phyloP scores from a whole-genome alignment of 192 early-diverging fungal species.

The Entomortierella beljakovae region DNA sequence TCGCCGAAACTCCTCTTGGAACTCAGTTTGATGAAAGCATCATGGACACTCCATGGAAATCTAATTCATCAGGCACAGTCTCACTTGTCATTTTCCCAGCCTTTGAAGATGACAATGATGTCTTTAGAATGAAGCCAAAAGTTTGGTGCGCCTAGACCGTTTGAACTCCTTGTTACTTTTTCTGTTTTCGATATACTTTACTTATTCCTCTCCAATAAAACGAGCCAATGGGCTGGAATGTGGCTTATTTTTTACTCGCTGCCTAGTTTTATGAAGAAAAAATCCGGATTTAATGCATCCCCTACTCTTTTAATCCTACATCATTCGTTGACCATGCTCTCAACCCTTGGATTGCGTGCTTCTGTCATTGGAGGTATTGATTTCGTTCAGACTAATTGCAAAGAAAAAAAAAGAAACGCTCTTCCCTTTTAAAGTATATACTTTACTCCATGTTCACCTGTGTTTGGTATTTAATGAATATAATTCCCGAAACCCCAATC shows the following conservation, averaged over 20 bases:
- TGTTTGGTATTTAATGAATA: not conserved
- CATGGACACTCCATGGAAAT: slow-evolving; percentile 23
- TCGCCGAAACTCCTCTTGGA: slow-evolving; percentile 17
- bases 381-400: not conserved
- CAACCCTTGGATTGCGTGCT: slow-evolving; percentile 47
- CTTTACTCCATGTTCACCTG: no score
- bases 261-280: no score
- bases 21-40: slow-evolving; percentile 12
- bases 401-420: not conserved
- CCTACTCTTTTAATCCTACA: slow-evolving; percentile 5
- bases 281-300: no score
- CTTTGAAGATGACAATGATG: slow-evolving; percentile 1
- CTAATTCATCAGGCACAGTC: slow-evolving; percentile 20
- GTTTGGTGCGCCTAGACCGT: slow-evolving; percentile 19
- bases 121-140: slow-evolving; percentile 11
- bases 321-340: slow-evolving; percentile 31
- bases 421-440: no score
- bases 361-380: slow-evolving; percentile 34
- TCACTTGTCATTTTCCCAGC: slow-evolving; percentile 31
- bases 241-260: no score
- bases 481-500: not conserved
- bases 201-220: no score
- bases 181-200: no score
- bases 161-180: no score
- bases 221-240: not conserved